Evolutionary conservation across 768 basidiomycete species (phyloP).

Genomic region (Leccinum subgranulosum): DNA sequence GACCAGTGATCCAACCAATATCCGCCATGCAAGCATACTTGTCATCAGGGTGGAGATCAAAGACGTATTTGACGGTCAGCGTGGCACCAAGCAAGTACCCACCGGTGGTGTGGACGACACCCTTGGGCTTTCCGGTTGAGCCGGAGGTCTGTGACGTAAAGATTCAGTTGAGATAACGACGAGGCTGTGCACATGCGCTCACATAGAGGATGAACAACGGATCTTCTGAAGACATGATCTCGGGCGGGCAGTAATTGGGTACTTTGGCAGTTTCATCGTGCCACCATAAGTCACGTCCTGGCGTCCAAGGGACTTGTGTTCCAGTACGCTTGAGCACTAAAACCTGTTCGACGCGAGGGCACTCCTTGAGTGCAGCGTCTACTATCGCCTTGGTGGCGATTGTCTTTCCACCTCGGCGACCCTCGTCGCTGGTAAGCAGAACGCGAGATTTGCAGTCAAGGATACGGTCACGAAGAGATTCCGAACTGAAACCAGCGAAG

Average conservation of each 20-base stretch:
- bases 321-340: constrained; percentile 89
- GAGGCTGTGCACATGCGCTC: constrained; percentile 32
- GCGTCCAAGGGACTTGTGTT: constrained; percentile 71
- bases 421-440: constrained; percentile 96
- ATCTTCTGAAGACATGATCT: constrained; percentile 89
- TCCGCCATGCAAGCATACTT: constrained; percentile 98
- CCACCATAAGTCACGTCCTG: constrained; percentile 94
- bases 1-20: constrained; percentile 98
- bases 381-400: constrained; percentile 95
- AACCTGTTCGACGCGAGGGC: constrained; percentile 85
- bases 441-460: constrained; percentile 86
- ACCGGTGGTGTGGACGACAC: constrained; percentile 86
- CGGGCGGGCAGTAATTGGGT: constrained; percentile 82
- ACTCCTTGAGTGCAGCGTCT: constrained; percentile 83
- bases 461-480: constrained; percentile 89
- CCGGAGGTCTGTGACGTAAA: constrained; percentile 70
- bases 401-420: constrained; percentile 87
- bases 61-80: constrained; percentile 94
- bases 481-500: constrained; percentile 95
- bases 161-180: constrained; percentile 2
- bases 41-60: constrained; percentile 96
- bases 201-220: constrained; percentile 99
- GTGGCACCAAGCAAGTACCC: constrained; percentile 92
- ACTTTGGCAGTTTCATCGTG: constrained; percentile 87
- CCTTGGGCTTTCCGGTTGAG: constrained; percentile 95